Conservation (phyloP, 139 green algal species). For the Pseudopediastrum boryanum region DNA sequence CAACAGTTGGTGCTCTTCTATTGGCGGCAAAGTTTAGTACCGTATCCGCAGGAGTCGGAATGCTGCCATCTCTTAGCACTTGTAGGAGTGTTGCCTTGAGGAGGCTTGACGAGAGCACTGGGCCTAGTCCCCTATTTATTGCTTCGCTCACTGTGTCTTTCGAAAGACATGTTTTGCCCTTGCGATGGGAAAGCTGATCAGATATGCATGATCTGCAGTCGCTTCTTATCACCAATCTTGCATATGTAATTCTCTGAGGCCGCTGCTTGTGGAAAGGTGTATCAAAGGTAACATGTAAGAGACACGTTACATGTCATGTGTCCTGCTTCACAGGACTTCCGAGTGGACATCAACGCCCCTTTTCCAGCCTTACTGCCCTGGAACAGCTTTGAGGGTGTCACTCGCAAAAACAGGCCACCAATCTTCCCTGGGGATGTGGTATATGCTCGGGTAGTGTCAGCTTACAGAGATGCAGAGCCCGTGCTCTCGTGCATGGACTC, state of each 20-base stretch:
- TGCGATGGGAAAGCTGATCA: not conserved
- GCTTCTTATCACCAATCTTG: not conserved
- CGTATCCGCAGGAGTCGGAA: too few species aligned
- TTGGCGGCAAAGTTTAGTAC: too few species aligned
- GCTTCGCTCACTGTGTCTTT: too few species aligned
- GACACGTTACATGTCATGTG: not conserved
- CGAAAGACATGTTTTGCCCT: too few species aligned
- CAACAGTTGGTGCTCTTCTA: too few species aligned
- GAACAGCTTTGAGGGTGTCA: conserved; percentile 86
- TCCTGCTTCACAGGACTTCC: conserved; percentile 57
- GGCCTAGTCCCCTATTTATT: too few species aligned
- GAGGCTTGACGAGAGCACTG: too few species aligned
- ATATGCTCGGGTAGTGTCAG: conserved; percentile 70
- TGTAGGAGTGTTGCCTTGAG: too few species aligned
- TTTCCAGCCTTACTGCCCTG: conserved; percentile 74
- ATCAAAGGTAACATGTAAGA: not conserved
- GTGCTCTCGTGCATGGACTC: conserved; percentile 74
- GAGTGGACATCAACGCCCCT: conserved; percentile 80
- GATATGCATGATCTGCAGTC: not conserved
- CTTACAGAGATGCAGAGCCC: conserved; percentile 71
- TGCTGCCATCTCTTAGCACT: too few species aligned
- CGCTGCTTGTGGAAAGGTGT: not conserved
- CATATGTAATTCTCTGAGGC: not conserved
- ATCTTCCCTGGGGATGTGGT: conserved; percentile 70
- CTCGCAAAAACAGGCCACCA: conserved; percentile 75